A percentile compares a stretch with the other conserved stretches of the same genome.
phyloP scores from a whole-genome alignment of 2,329 filamentous ascomycete species.

The Grosmannia serpens region DNA sequence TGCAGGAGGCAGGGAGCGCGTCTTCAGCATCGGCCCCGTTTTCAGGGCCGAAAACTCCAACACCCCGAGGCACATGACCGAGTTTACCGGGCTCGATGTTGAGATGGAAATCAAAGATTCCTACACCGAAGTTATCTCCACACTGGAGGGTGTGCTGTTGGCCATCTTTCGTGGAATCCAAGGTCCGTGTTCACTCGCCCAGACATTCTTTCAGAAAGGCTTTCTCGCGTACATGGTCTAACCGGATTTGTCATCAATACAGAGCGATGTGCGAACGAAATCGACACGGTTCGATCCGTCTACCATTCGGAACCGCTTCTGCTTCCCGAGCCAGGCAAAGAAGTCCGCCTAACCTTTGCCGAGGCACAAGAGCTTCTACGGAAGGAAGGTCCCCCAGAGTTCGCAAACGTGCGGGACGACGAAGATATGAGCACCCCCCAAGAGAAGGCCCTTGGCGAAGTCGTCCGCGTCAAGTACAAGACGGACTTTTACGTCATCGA shows the following conservation, averaged over 20 bases:
- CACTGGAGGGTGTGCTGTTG: conserved; percentile 64
- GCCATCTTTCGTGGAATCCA: conserved; percentile 69
- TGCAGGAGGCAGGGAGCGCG: conserved; percentile 63
- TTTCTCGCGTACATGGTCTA: not conserved
- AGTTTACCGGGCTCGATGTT: conserved; percentile 81
- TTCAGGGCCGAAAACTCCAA: conserved; percentile 83
- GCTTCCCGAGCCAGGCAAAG: conserved; percentile 61
- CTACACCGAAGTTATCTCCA: conserved; percentile 63
- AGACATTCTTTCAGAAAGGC: not conserved
- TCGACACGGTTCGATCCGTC: conserved; percentile 58
- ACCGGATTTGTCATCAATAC: conserved; percentile 3
- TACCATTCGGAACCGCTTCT: conserved; percentile 72
- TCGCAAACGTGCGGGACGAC: conserved; percentile 56
- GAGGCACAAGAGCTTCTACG: conserved; percentile 69
- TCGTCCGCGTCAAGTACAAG: conserved; percentile 79
- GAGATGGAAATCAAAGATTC: conserved; percentile 78
- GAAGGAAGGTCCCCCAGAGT: conserved; percentile 59
- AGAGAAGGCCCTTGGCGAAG: conserved; percentile 77
- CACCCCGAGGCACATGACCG: conserved; percentile 74
- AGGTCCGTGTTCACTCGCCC: conserved; percentile 13
- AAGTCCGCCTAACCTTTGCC: conserved; percentile 65
- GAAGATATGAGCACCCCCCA: conserved; percentile 74
- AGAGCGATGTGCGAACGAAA: conserved; percentile 56
- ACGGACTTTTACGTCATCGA: conserved; percentile 96
- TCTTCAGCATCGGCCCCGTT: conserved; percentile 69